Conservation (phyloP, 345 rosid genomes). For the Raphanus sativus region DNA sequence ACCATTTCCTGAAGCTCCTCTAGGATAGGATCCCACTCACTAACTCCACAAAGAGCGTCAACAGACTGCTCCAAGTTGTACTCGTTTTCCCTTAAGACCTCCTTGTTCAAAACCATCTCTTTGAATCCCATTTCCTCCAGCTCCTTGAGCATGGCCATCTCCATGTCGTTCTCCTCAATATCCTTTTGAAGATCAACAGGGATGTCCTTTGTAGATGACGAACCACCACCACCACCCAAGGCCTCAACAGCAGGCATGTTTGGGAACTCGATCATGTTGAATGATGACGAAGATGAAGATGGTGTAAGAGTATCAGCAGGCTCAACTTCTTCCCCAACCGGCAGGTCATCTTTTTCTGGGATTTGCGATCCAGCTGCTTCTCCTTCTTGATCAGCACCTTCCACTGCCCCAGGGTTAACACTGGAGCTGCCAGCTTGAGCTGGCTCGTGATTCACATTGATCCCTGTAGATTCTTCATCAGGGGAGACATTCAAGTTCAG, state of each 20-base stretch:
- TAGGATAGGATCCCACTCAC: conserved; percentile 87
- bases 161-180: conserved; percentile 37
- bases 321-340: conserved; percentile 38
- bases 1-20: conserved; percentile 94
- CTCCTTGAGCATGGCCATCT: conserved; percentile 66
- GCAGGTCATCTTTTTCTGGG: conserved; percentile 42
- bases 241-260: conserved; percentile 29
- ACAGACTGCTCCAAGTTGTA: conserved; percentile 75
- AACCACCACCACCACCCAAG: conserved; percentile 16
- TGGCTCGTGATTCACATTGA: conserved; percentile 19
- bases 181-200: conserved; percentile 21
- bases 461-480: conserved; percentile 33
- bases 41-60: conserved; percentile 72
- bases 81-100: conserved; percentile 66
- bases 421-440: conserved; percentile 29
- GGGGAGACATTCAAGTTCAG: conserved; percentile 74
- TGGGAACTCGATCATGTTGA: conserved; percentile 53
- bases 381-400: conserved; percentile 16
- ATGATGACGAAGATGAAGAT: conserved; percentile 38
- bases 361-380: conserved; percentile 45
- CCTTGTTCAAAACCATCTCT: conserved; percentile 84
- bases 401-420: background rate
- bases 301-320: conserved; percentile 29
- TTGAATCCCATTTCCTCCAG: conserved; percentile 94
- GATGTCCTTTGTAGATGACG: conserved; percentile 23